Evolutionary conservation across 2,329 filamentous ascomycete species (phyloP).

Genomic region (Talaromyces sp.): DNA sequence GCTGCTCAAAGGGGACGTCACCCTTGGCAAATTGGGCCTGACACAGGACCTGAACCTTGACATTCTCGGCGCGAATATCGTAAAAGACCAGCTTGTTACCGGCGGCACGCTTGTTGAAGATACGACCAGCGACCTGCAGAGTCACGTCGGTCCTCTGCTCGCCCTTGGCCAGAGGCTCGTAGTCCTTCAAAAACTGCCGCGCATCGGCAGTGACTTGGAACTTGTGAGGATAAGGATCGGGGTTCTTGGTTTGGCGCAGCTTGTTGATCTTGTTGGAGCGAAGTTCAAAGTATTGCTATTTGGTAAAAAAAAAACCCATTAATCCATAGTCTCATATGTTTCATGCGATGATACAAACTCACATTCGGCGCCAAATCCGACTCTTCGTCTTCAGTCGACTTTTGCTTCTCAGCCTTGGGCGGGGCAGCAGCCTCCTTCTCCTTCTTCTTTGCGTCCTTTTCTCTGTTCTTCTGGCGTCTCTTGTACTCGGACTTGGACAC

Average conservation of each 20-base stretch:
- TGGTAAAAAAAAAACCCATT: not conserved
- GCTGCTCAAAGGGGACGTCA: conserved; percentile 70
- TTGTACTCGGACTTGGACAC: conserved; percentile 85
- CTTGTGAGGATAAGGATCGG: conserved; percentile 89
- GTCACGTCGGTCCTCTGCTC: conserved; percentile 72
- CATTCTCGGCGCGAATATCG: conserved; percentile 71
- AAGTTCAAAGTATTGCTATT: conserved; percentile 91
- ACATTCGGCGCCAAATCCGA: conserved; percentile 70
- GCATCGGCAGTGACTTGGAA: conserved; percentile 84
- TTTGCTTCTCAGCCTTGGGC: conserved; percentile 57
- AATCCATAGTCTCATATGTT: not conserved
- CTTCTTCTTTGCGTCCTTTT: conserved; percentile 82
- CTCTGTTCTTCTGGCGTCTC: conserved; percentile 88
- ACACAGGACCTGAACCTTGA: conserved; percentile 86
- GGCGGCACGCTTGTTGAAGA: conserved; percentile 80
- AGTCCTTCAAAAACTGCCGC: conserved; percentile 72
- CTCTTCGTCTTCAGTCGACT: conserved; percentile 61
- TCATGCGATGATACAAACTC: conserved; percentile 24
- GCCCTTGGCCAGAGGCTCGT: conserved; percentile 75
- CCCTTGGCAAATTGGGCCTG: conserved; percentile 74
- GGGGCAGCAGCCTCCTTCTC: conserved; percentile 71
- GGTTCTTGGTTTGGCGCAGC: conserved; percentile 66
- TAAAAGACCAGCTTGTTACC: conserved; percentile 90
- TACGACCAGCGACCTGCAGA: conserved; percentile 75
- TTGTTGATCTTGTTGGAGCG: conserved; percentile 77